Evolutionary conservation across 129 eudicot species (phyloP), one percentile per base, ranked within the genome.

Genomic region (Erigeron canadensis): DNA sequence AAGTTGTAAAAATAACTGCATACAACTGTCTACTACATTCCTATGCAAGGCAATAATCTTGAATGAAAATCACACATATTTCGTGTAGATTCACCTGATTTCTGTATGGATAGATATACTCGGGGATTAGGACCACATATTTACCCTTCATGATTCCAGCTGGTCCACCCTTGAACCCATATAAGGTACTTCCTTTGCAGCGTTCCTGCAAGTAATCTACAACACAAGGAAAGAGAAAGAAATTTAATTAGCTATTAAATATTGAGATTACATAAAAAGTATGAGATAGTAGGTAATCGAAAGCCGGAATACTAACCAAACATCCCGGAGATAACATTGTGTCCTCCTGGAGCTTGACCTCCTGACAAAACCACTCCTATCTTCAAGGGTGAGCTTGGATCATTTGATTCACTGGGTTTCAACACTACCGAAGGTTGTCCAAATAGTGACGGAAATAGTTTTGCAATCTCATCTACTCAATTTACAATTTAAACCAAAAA

Each of bases 291-390:
- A 70, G 38, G 51, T 15, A 11, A 67, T 17, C 8, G 15, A 18
- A 69, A 43, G 40, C 11, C 46, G 45, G 69, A 65, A 68, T 59
- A 34, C 94, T 76, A 5, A 87, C 94, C 94, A 59, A 84, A 87
- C 63, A 87, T 84, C 67, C 94, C 94, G 51, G 84, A 87, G 65
- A 87, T 87, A 47, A 87, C 94, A 73, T 87, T 87, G 73, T 87
- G 94, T 38, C 94, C 94, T 74, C 94, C 94, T 13, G 94, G 94
- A 75, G 94, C 94, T 87, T 87, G 94, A 21, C 94, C 94, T 79
- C 94, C 94, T 7, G 94, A 87, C 72, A 87, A 77, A 45, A 87
- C 94, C 72, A 87, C 89, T 56, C 94, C 90, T 11, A 85, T 85
- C 76, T 88, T 91, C 82, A 88, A 77, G 51, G 80, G 81, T 9